Base-by-base conservation (phyloP, 2,329 filamentous ascomycete species). In the Fusarium bactridioides region DNA sequence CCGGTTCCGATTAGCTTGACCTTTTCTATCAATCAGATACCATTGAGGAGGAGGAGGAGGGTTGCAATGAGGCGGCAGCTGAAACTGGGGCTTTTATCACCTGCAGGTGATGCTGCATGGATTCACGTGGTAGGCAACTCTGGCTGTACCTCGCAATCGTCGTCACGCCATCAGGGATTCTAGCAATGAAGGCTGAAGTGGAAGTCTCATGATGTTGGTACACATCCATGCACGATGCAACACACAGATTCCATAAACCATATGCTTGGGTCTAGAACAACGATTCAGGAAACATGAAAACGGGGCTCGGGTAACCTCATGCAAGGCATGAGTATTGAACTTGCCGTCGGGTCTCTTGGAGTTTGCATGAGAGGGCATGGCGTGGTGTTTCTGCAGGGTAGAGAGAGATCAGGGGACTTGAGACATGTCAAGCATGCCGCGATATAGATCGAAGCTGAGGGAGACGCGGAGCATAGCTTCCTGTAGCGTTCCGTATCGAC, bases 401-500 rank as follows among this genome's bases (percentile, higher is more conserved):
- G 44, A 19, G 37, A 60, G 21, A 43, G 18, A 47, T 33, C 27
- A 31, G 43, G 38, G 51, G 44, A n/a, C 35, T 31, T 70, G 61
- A 73, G 61, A 70, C 70, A 51, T 48, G 44, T 31, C 27, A 27
- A 40, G 48, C 61, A 58, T 23, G 37, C n/a, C 21, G 48, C 37
- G 47, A 63, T 43, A 38, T 29, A 25, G 31, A 37, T 50, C 43
- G 25, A 48, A 38, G 61, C 45, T 41, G 31, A 61, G 61, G 44
- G 55, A 44, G 33, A 64, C 37, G 43, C 35, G 54, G 51, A 73
- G 50, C 43, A 59, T 61, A 43, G n/a, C 61, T 62, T 70, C 61
- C 61, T 65, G n/a, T 31, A 67, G 54, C 57, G 70, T 73, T 58
- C 70, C 66, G 59, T 23, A 56, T 50, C 58, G 37, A 64, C 51